Conservation (phyloP, 2,329 filamentous ascomycete species). For the Clarireedia sp. region DNA sequence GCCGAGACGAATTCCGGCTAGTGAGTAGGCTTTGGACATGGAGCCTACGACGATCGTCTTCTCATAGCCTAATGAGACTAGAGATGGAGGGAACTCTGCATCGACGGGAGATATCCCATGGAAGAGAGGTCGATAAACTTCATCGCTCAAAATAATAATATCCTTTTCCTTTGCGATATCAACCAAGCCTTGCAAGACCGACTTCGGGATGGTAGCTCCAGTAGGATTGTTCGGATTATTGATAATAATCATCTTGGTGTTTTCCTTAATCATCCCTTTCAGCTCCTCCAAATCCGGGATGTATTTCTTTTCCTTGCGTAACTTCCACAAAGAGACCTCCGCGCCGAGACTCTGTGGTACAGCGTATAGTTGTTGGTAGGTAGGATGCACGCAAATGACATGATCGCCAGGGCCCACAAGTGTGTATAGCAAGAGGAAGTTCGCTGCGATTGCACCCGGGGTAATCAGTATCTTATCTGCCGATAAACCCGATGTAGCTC, state of each 20-base stretch:
- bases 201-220: conserved; percentile 58
- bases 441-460: conserved; percentile 75
- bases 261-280: conserved; percentile 53
- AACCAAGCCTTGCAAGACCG: conserved; percentile 53
- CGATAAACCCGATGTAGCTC: conserved; percentile 37
- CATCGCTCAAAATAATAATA: conserved; percentile 65
- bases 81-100: conserved; percentile 53
- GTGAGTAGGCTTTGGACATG: conserved; percentile 76
- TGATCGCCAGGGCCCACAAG: conserved; percentile 69
- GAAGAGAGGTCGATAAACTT: conserved; percentile 80
- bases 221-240: conserved; percentile 81
- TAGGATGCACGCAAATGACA: conserved; percentile 79
- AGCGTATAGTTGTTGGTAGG: conserved; percentile 76
- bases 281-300: conserved; percentile 60
- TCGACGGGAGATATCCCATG: conserved; percentile 38
- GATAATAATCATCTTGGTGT: conserved; percentile 64
- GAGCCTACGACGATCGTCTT: conserved; percentile 68
- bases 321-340: conserved; percentile 68
- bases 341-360: conserved; percentile 69
- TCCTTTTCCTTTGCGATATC: conserved; percentile 52
- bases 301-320: conserved; percentile 57
- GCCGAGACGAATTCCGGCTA: conserved; percentile 74
- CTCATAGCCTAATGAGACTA: conserved; percentile 63
- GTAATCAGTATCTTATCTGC: conserved; percentile 66
- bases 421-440: conserved; percentile 70